Evolutionary conservation across 495 filamentous ascomycete genomes (phyloP), one percentile per base, ranked within the genome.

Genomic region (Alectoria sarmentosa): DNA sequence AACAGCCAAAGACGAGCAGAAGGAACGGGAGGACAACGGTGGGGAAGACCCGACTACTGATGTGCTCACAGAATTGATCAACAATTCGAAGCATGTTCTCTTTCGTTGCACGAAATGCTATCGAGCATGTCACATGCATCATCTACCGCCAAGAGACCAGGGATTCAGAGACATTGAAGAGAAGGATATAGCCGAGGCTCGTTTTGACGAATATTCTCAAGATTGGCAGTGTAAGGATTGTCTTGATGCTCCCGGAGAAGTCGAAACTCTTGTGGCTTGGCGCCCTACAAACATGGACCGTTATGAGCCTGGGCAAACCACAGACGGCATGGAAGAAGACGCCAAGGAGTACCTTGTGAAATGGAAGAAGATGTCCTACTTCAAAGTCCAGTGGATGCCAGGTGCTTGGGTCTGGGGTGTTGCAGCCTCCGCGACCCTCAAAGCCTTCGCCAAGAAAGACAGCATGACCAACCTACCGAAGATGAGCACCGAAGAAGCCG

Each of bases 321-420:
- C 79, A 17, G 80, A 90, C 39, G 78, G 82, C 32, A 73, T 81
- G 23, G 79, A 84, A 23, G 88, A 91, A 70, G 85, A 89, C 46
- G 78, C 90, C 7, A 88, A 92, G 52, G 91, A 96, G 69, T 98
- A 98, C 68, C 82, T 99, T 1, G 77, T 98, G 69, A 97, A 94
- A 73, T 98, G 91, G 88, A 83, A 88, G 42, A 71, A 78, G 0
- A 81, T 84, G 60, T 96, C 92, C 0, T 93, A 96, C 66, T 88
- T 85, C 67, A 87, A 87, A 61, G 87, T 86, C 30, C 77, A 74
- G 4, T 99, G 95, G 95, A 85, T 90, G 81, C 86, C 89, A 23
- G 95, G 94, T 11, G 81, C 86, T 32, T 99, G 95, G 95, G 82
- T 92, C 19, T 91, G 83, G 81, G 92, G 92, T n/a, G 76, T 87